A percentile compares a stretch with the other conserved stretches of the same genome.
Evolutionary conservation across 2,329 filamentous ascomycete genomes (phyloP).

Genomic region (Boeremia lycopersici): DNA sequence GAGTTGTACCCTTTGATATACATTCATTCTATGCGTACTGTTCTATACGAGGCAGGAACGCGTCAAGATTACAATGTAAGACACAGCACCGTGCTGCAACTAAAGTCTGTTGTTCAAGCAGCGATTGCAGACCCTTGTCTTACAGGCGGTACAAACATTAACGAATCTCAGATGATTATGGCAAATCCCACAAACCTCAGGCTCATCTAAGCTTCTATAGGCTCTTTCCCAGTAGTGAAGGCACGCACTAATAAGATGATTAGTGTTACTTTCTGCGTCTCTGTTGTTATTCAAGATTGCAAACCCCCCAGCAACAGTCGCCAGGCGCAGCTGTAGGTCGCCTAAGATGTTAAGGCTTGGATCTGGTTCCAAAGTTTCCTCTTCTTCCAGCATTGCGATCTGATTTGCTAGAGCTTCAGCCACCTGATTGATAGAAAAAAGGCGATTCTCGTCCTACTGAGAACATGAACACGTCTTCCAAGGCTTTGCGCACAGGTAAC

Average conservation of each 20-base stretch:
- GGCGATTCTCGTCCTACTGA: conserved; percentile 18
- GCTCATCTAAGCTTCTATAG: conserved; percentile 1
- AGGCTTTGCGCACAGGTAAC: conserved; percentile 65
- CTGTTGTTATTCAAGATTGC: conserved; percentile 7
- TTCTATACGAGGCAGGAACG: too few species aligned
- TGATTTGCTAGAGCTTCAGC: conserved; percentile 1
- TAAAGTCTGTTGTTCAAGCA: conserved; percentile 17
- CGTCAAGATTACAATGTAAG: not conserved
- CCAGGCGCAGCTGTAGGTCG: conserved; percentile 20
- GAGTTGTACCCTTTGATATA: too few species aligned
- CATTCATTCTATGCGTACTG: too few species aligned
- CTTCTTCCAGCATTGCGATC: conserved; percentile 23
- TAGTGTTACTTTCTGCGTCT: conserved; percentile 2
- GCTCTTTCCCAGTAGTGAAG: conserved; percentile 7
- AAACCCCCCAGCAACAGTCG: conserved; percentile 20
- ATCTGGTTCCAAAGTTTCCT: conserved; percentile 18
- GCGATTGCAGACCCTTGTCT: conserved; percentile 15
- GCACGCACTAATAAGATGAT: conserved; percentile 9
- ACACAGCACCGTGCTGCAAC: not conserved
- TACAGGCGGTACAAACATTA: conserved; percentile 11
- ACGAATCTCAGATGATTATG: conserved; percentile 15
- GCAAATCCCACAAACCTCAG: conserved; percentile 11
- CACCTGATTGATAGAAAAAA: conserved; percentile 9
- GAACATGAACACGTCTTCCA: conserved; percentile 26
- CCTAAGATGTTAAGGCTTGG: conserved; percentile 14